Evolutionary conservation across 768 basidiomycete genomes (phyloP).

Genomic region (Kwoniella shandongensis): DNA sequence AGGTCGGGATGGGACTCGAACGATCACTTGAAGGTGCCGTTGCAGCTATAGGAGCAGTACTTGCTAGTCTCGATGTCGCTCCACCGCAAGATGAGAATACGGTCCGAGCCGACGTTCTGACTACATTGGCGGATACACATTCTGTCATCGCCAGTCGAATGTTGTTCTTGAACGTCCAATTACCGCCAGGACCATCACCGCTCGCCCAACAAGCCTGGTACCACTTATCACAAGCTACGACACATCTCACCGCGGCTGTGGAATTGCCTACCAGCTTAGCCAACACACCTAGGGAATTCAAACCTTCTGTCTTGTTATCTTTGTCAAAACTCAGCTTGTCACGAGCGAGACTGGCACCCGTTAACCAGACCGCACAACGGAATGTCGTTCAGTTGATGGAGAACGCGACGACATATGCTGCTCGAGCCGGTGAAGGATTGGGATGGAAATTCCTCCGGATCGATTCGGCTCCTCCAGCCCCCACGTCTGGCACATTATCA

Average conservation of each 20-base stretch:
- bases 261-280: constrained; percentile 28
- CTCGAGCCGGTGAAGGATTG: constrained; percentile 29
- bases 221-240: constrained; percentile 34
- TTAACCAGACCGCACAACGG: constrained; percentile 41
- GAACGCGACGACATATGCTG: constrained; percentile 47
- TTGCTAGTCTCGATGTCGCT: constrained; percentile 28
- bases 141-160: constrained; percentile 28
- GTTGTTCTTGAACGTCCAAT: constrained; percentile 25
- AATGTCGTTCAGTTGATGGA: constrained; percentile 39
- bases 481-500: constrained; percentile 7
- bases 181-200: constrained; percentile 35
- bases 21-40: constrained; percentile 39
- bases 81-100: constrained; percentile 35
- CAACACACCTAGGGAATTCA: constrained; percentile 34
- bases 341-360: constrained; percentile 24
- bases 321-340: constrained; percentile 33
- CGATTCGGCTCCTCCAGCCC: neutral
- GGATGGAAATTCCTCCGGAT: constrained; percentile 24
- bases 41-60: constrained; percentile 25
- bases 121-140: constrained; percentile 39
- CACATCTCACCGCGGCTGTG: constrained; percentile 28
- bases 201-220: constrained; percentile 44
- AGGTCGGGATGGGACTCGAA: constrained; percentile 29
- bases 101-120: constrained; percentile 39
- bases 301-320: constrained; percentile 30